Conservation (phyloP, 495 filamentous ascomycete genomes). For the Cudoniella acicularis region DNA sequence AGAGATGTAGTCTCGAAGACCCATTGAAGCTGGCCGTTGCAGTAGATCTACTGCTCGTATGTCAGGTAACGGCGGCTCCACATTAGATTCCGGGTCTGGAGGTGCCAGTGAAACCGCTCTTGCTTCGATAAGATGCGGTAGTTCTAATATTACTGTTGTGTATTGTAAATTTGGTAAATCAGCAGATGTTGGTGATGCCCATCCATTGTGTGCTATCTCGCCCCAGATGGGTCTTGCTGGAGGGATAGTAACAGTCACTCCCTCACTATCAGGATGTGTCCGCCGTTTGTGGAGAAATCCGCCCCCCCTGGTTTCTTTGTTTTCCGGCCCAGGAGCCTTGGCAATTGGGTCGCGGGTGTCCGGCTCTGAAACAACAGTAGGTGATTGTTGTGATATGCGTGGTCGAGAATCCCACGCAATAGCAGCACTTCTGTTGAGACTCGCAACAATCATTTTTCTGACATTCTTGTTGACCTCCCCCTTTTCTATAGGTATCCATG, state of each 20-base stretch:
- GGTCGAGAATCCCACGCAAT: slow-evolving; percentile 77
- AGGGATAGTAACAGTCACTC: slow-evolving; percentile 11
- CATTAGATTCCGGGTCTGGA: slow-evolving; percentile 44
- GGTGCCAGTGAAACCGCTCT: slow-evolving; percentile 83
- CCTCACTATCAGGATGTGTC: slow-evolving; percentile 5
- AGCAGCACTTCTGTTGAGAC: slow-evolving; percentile 70
- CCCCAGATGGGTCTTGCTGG: slow-evolving; percentile 54
- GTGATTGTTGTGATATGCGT: slow-evolving; percentile 34
- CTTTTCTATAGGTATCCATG: slow-evolving; percentile 77
- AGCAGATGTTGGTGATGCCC: slow-evolving; percentile 71
- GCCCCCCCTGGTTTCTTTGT: not conserved
- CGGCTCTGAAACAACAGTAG: slow-evolving; percentile 10
- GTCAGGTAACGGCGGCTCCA: slow-evolving; percentile 40
- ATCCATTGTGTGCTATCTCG: slow-evolving; percentile 77
- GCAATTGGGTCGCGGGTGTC: slow-evolving; percentile 1
- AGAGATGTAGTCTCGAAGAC: slow-evolving; percentile 73
- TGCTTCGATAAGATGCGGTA: slow-evolving; percentile 90
- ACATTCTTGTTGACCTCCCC: slow-evolving; percentile 72
- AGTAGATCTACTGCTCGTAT: slow-evolving; percentile 65
- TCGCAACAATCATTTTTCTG: slow-evolving; percentile 65
- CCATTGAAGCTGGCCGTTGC: slow-evolving; percentile 67
- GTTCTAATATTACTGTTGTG: slow-evolving; percentile 72
- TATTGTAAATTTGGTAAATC: slow-evolving; percentile 81
- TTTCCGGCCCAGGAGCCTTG: not conserved
- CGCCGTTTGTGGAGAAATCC: not conserved